Evolutionary conservation across 2,329 filamentous ascomycete species (phyloP).

Genomic region (Myrmaecium sp.): DNA sequence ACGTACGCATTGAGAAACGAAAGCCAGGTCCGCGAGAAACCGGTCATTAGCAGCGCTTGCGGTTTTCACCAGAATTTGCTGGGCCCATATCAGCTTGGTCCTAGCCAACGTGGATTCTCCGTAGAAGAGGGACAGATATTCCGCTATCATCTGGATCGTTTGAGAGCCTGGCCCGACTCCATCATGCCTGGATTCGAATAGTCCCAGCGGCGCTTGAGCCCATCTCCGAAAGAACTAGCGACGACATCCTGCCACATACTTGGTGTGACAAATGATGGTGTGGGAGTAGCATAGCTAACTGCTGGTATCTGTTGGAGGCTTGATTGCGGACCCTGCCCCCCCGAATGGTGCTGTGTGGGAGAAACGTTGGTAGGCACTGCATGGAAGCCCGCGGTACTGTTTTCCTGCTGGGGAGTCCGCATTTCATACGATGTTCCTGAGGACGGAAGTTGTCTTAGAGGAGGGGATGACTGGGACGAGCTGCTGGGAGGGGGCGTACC

Average conservation of each 20-base stretch:
- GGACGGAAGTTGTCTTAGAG: slow-evolving; percentile 24
- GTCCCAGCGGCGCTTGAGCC: slow-evolving; percentile 29
- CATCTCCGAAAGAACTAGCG: slow-evolving; percentile 22
- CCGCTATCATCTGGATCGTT: slow-evolving; percentile 18
- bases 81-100: no score
- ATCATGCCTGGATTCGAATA: slow-evolving; percentile 18
- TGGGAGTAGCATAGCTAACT: slow-evolving; percentile 14
- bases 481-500: slow-evolving; percentile 43
- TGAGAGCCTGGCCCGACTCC: slow-evolving; percentile 20
- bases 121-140: no score
- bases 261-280: slow-evolving; percentile 26
- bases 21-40: no score
- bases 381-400: slow-evolving; percentile 14
- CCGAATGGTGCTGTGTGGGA: slow-evolving; percentile 15
- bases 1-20: no score
- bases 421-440: slow-evolving; percentile 23
- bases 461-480: slow-evolving; percentile 26
- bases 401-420: slow-evolving; percentile 19
- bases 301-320: slow-evolving; percentile 18
- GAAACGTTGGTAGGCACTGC: slow-evolving; percentile 18
- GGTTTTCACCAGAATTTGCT: no score
- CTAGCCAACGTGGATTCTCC: no score
- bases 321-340: slow-evolving; percentile 9
- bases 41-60: no score
- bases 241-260: slow-evolving; percentile 35